Percentiles rank a stretch among this genome's conserved stretches.
Conservation (phyloP, 371 early-diverging fungal genomes). For the Mucor plumbeus region DNA sequence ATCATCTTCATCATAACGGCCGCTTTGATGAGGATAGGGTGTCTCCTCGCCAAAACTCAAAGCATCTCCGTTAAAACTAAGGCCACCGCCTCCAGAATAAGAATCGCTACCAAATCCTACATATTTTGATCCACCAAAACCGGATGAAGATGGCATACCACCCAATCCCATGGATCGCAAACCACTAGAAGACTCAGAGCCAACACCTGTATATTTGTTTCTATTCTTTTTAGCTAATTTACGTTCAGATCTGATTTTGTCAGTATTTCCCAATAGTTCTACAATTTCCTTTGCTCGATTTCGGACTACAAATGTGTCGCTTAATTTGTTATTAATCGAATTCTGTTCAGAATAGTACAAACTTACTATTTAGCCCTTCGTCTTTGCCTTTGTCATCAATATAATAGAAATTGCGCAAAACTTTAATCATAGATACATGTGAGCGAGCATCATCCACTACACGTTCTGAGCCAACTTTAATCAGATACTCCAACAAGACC, state of each 20-base stretch:
- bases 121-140: conserved; percentile 41
- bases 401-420: conserved; percentile 80
- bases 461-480: conserved; percentile 94
- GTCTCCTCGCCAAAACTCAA: conserved; percentile 35
- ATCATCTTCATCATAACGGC: conserved; percentile 37
- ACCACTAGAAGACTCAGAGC: conserved; percentile 46
- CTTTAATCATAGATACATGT: conserved; percentile 85
- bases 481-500: conserved; percentile 89
- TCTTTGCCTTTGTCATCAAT: conserved; percentile 95
- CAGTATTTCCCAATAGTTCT: conserved; percentile 78
- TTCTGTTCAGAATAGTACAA: neutral
- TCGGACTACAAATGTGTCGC: conserved; percentile 62
- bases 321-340: neutral
- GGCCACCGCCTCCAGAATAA: conserved; percentile 31
- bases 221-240: conserved; percentile 87
- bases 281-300: conserved; percentile 92
- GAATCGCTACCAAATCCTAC: conserved; percentile 59
- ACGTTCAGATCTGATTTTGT: conserved; percentile 83
- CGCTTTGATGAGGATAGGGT: conserved; percentile 29
- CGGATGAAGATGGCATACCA: conserved; percentile 26
- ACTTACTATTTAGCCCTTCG: conserved; percentile 91
- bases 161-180: conserved; percentile 9
- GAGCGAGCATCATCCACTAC: conserved; percentile 88
- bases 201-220: conserved; percentile 84
- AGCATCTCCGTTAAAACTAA: conserved; percentile 40